Evolutionary conservation across 1,284 basidiomycete species (phyloP), one percentile per base, ranked within the genome.

Genomic region (Trametes versicolor): DNA sequence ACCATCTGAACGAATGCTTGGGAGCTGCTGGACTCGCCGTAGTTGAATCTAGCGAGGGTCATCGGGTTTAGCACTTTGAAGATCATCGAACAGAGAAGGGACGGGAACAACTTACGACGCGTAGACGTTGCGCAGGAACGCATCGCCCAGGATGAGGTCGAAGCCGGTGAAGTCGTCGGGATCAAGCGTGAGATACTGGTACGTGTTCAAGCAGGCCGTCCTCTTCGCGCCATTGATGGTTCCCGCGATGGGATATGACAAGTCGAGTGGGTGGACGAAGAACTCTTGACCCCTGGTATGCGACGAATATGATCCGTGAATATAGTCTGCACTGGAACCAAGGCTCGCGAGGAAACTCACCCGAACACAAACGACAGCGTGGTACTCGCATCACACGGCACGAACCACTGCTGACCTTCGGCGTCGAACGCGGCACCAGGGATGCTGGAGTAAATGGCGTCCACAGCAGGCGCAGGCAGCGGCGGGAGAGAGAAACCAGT

Each of bases 71-170:
- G 10, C 12, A 25, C 23, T 27, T 48, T 17, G 12, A 17, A 23
- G 5, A 21, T 32, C n/a, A 5, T 32, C 4, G 13, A 54, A 27
- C 12, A 39, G 21, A 3, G 13, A 8, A 4, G 19, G 23, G 27
- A 15, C 8, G 10, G 19, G 23, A 41, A 15, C 8, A 17, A 70
- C 74, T 63, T 74, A 82, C 66, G 80, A 75, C 13, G 76, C 76
- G 74, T 81, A 82, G 63, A 73, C 75, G 62, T 82, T 82, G 68
- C 81, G 75, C 41, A 78, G 70, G 72, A 79, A 78, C 39, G 73
- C 71, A 56, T 78, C 77, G 58, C 82, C 82, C 15, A 83, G 71
- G 62, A 83, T 70, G 50, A 74, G 65, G 65, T 76, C 75, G 57
- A 75, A 74, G 21, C 71, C 65, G 19, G 68, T 65, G 50, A 73